Evolutionary conservation across 805 yeast genomes (phyloP).

Genomic region (Grigorovia yakushimaensis): DNA sequence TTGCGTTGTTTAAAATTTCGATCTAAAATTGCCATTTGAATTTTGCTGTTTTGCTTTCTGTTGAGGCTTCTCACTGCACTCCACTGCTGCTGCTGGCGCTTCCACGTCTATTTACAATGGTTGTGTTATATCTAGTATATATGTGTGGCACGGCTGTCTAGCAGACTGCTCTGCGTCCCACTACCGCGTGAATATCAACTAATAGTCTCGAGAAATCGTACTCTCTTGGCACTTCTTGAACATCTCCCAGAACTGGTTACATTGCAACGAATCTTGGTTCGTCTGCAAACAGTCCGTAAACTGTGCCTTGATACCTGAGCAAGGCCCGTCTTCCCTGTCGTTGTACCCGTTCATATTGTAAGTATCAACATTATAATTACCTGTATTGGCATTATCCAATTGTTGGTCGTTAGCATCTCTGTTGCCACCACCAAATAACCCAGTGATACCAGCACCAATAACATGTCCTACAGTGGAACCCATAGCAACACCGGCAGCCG

Average conservation of each 20-base stretch:
- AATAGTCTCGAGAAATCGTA: no score
- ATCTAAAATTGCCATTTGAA: no score
- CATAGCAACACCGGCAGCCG: constrained; percentile 99
- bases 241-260: not conserved
- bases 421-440: constrained; percentile 68
- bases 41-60: no score
- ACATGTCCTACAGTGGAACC: constrained; percentile 98
- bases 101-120: no score
- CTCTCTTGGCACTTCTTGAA: not conserved
- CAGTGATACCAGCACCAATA: constrained; percentile 85
- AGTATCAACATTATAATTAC: not conserved
- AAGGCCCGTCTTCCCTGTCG: not conserved
- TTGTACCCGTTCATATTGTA: not conserved
- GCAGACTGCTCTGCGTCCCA: no score
- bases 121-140: no score
- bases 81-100: no score
- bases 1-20: no score
- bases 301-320: not conserved
- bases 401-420: no score
- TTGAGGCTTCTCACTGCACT: no score
- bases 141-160: no score
- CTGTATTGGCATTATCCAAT: not conserved
- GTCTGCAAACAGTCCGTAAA: not conserved
- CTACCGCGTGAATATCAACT: no score
- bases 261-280: not conserved